Conservation (phyloP, 768 basidiomycete genomes). For the Suillus paluster region DNA sequence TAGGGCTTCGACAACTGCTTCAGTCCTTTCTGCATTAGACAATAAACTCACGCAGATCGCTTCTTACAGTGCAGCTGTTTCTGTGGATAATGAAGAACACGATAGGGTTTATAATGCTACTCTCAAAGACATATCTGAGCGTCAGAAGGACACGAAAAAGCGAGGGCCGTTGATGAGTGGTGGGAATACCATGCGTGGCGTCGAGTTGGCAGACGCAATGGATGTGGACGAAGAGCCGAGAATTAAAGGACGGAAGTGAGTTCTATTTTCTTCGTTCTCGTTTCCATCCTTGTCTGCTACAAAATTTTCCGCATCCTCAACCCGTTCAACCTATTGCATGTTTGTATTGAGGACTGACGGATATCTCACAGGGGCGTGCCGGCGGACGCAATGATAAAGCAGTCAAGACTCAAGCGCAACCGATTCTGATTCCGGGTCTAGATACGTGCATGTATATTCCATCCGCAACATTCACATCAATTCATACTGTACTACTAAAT, state of each 20-base stretch:
- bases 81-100: constrained; percentile 53
- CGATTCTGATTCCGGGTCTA: constrained; percentile 41
- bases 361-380: constrained; percentile 33
- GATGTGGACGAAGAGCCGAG: constrained; percentile 64
- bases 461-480: neutral
- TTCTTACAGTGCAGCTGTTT: constrained; percentile 43
- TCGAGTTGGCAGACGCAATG: constrained; percentile 48
- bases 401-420: constrained; percentile 62
- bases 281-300: neutral
- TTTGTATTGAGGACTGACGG: neutral
- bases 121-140: constrained; percentile 66
- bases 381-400: constrained; percentile 49
- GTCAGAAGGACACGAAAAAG: constrained; percentile 61
- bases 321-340: neutral
- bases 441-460: neutral
- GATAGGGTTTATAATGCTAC: constrained; percentile 55
- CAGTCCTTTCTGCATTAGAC: constrained; percentile 75
- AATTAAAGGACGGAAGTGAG: constrained; percentile 68
- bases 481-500: neutral
- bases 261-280: constrained; percentile 15
- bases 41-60: constrained; percentile 64
- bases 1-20: constrained; percentile 74
- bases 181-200: constrained; percentile 11
- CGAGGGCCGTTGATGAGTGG: constrained; percentile 29
- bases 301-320: neutral